A percentile compares a stretch with the other conserved stretches of the same genome.
Conservation (phyloP, 1,284 basidiomycete genomes). For the Fomitopsis pinicola region DNA sequence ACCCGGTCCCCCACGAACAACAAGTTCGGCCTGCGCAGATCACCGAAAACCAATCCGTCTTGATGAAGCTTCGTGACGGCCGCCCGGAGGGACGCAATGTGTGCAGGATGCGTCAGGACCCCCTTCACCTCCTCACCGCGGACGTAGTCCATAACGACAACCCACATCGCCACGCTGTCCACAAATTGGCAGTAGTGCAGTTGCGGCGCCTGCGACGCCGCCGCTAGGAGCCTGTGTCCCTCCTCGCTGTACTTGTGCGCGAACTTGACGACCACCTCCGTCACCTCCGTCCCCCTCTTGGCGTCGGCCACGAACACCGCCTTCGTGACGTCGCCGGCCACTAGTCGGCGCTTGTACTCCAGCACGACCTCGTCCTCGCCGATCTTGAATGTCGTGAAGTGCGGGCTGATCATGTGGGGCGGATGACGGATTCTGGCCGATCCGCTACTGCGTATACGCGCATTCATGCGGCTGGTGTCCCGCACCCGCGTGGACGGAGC, state of each 20-base stretch:
- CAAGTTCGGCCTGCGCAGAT: conserved; percentile 19
- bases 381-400: conserved; percentile 4
- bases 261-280: conserved; percentile 14
- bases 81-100: background rate
- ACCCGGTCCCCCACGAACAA: conserved; percentile 8
- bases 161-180: conserved; percentile 8
- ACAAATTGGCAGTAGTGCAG: conserved; percentile 8
- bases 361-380: background rate
- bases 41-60: conserved; percentile 17
- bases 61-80: conserved; percentile 15
- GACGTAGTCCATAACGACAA: conserved; percentile 22
- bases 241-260: conserved; percentile 7
- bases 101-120: background rate
- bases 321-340: background rate
- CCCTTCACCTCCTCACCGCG: conserved; percentile 2
- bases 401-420: conserved; percentile 4
- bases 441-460: background rate
- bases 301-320: conserved; percentile 8
- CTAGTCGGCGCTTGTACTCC: conserved; percentile 7
- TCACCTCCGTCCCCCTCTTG: background rate
- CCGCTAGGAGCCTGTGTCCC: conserved; percentile 12
- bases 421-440: background rate
- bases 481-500: background rate
- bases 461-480: background rate
- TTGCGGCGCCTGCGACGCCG: conserved; percentile 6